These are phyloP conservation scores for Podaxis carcinomalis DNA, from an alignment of 768 basidiomycete species.

Conservation along the genomic window DNA sequence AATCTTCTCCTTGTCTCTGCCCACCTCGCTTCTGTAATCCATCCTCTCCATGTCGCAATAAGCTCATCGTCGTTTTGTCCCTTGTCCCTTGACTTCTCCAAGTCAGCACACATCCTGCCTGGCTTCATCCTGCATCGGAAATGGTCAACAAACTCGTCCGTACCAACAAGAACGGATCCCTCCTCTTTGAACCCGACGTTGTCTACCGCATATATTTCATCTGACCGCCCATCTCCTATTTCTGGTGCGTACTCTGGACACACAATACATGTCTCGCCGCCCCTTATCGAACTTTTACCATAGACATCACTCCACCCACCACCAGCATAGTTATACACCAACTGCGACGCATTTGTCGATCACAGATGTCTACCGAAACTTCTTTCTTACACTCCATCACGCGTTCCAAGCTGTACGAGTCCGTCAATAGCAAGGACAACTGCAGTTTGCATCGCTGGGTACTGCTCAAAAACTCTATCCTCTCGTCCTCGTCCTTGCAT, in stretches of 20 bases:
- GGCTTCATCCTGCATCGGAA: slow-evolving; percentile 35
- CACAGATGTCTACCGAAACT: slow-evolving; percentile 43
- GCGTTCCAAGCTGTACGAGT: slow-evolving; percentile 69
- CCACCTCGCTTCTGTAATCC: slow-evolving; percentile 17
- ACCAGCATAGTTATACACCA: slow-evolving; percentile 8
- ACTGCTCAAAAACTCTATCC: slow-evolving; percentile 79
- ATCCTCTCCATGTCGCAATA: slow-evolving; percentile 13
- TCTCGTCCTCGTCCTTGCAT: slow-evolving; percentile 38
- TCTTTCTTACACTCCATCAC: slow-evolving; percentile 57
- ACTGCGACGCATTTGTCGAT: slow-evolving; percentile 14
- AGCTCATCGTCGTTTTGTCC: slow-evolving; percentile 19
- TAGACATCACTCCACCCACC: slow-evolving; percentile 15
- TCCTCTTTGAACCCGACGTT: slow-evolving; percentile 83
- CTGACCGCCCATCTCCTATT: slow-evolving; percentile 18
- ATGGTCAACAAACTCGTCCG: slow-evolving; percentile 86
- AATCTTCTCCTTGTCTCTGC: slow-evolving; percentile 15
- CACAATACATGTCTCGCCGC: background rate
- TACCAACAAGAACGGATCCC: slow-evolving; percentile 80
- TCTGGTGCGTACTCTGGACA: slow-evolving; percentile 20
- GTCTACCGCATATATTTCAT: slow-evolving; percentile 80
- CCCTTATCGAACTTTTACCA: background rate
- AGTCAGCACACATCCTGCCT: slow-evolving; percentile 31
- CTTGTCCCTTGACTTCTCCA: slow-evolving; percentile 17
- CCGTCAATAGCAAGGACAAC: slow-evolving; percentile 56
- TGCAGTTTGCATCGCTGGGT: slow-evolving; percentile 85